These are phyloP conservation scores for Fusarium dlaminii DNA, from an alignment of 2,329 filamentous ascomycete genomes.

Conservation along the genomic window DNA sequence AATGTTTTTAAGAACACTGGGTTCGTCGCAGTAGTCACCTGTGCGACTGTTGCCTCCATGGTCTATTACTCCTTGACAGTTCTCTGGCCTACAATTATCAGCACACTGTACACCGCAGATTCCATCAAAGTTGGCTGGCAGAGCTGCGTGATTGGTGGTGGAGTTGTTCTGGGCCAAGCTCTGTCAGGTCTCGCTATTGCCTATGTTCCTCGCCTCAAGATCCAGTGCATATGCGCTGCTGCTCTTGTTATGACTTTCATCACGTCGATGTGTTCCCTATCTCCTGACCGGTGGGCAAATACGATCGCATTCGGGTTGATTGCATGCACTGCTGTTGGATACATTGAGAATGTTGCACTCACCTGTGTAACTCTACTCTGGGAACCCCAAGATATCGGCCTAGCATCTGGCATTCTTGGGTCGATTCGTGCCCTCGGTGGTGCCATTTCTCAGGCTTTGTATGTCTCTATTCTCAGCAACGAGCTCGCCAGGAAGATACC, in stretches of 20 bases:
- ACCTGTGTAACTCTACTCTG: conserved; percentile 56
- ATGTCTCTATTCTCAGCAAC: conserved; percentile 50
- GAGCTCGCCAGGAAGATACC: conserved; percentile 48
- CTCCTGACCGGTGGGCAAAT: conserved; percentile 40
- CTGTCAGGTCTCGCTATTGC: conserved; percentile 49
- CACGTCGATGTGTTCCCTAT: conserved; percentile 45
- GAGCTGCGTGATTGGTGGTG: conserved; percentile 53
- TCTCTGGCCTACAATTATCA: conserved; percentile 56
- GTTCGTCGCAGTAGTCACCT: conserved; percentile 51
- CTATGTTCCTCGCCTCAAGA: conserved; percentile 50
- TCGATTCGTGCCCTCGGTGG: conserved; percentile 56
- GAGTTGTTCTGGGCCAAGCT: conserved; percentile 52
- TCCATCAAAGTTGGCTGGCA: conserved; percentile 53
- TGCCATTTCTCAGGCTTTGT: conserved; percentile 50
- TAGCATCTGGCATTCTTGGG: conserved; percentile 55
- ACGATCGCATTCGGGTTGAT: conserved; percentile 48
- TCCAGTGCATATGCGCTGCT: conserved; percentile 47
- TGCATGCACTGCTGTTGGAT: conserved; percentile 47
- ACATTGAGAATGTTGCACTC: conserved; percentile 53
- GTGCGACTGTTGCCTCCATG: conserved; percentile 54
- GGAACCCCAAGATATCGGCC: conserved; percentile 58
- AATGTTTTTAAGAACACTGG: conserved; percentile 53
- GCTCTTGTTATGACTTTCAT: conserved; percentile 46
- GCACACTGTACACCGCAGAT: conserved; percentile 52
- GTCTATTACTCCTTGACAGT: conserved; percentile 57